Evolutionary conservation across 2,329 filamentous ascomycete species (phyloP).

Genomic region (Teratosphaeria viscida): DNA sequence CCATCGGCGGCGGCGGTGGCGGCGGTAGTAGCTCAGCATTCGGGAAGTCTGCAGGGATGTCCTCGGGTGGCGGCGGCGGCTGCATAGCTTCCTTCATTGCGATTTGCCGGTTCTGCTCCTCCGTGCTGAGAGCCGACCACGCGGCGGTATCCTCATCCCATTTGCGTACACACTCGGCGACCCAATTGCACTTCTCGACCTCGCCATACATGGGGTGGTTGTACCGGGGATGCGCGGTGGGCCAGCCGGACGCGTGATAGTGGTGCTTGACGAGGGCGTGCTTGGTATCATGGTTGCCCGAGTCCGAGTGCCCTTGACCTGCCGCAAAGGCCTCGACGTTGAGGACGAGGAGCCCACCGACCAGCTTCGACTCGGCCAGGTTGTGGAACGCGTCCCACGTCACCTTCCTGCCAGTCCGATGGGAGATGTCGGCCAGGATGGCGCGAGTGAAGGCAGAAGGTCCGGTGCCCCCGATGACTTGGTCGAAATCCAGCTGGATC

Average conservation of each 20-base stretch:
- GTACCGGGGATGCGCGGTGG: conserved; percentile 53
- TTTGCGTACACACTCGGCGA: conserved; percentile 48
- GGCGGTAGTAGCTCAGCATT: neutral
- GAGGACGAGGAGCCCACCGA: conserved; percentile 55
- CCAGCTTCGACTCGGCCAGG: conserved; percentile 53
- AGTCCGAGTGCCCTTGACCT: conserved; percentile 63
- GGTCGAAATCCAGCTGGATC: conserved; percentile 59
- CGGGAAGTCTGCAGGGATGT: neutral
- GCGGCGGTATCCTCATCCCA: conserved; percentile 56
- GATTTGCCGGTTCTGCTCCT: conserved; percentile 37
- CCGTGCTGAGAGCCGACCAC: conserved; percentile 47
- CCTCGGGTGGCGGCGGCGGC: neutral
- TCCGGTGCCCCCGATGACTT: conserved; percentile 63
- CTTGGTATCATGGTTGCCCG: conserved; percentile 57
- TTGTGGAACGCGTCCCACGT: conserved; percentile 58
- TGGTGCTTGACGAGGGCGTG: conserved; percentile 62
- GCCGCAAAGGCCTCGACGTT: conserved; percentile 64
- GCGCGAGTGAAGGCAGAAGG: conserved; percentile 60
- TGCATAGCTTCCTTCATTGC: conserved; percentile 5
- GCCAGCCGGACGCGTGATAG: conserved; percentile 66
- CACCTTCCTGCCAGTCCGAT: conserved; percentile 35
- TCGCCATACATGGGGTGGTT: conserved; percentile 59
- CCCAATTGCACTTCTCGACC: conserved; percentile 62
- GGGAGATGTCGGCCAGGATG: conserved; percentile 54
- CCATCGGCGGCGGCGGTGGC: neutral